Evolutionary conservation across 805 yeast genomes (phyloP), one percentile per base, ranked within the genome.

Genomic region (Grigorovia transvaalensis): DNA sequence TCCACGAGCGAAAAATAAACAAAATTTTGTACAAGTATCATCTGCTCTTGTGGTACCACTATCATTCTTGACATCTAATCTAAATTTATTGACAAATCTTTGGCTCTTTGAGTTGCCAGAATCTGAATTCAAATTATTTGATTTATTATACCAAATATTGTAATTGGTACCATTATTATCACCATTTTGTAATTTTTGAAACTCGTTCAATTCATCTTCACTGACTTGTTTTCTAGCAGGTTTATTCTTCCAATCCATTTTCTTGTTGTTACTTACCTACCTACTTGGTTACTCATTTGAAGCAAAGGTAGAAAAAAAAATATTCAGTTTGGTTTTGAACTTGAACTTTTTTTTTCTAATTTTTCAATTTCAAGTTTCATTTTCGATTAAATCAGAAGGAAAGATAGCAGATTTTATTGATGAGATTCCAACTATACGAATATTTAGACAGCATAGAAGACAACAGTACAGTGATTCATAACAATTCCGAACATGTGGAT

Each of bases 1-100:
- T 0, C 98, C 98, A 48, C 90, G 79, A 2, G 96, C 91, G 70
- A 88, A 91, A 70, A 83, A 88, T 2, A 91, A 61, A 63, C 99
- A 91, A 50, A 88, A 77, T 15, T 73, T 70, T 49, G 60, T 65
- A 53, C 56, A 67, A 20, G 73, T 69, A 47, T 72, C 73, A 55
- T 79, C 82, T 1, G 89, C 95, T 51, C 70, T 73, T 0, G 97
- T 91, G 52, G 75, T 76, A 0, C 98, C 97, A 0, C 86, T 66
- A 60, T 91, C 96, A 47, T 65, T 61, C 13, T 64, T 72, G 9
- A 85, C 72, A 55, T 82, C 71, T 48, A 91, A 80, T 53, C 82
- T 70, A 58, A 77, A 80, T 38, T 76, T 85, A 65, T 81, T 77
- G 69, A 63, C 78, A 64, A 69, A 71, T 70, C 69, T 67, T 56